Base-by-base conservation (phyloP, 1,139 yeast species). In the Candida anutae region DNA sequence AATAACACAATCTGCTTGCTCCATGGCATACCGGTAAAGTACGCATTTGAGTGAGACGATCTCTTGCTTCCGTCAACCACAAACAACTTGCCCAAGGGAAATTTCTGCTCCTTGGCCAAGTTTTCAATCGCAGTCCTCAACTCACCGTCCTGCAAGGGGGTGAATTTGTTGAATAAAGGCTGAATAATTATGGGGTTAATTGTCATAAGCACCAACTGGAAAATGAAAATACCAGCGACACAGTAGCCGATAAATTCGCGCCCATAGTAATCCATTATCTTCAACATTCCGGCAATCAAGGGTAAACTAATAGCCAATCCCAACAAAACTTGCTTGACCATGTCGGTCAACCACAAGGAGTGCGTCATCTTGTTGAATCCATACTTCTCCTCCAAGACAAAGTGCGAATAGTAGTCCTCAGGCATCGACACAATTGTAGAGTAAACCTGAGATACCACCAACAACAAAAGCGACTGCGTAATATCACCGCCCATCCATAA, bases 31-130 rank as follows among this genome's bases (percentile, higher is more conserved):
- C 98, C 98, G 41, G 83, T 76, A 51, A 90, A 90, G 55, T 84
- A 90, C 24, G 98, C 98, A 50, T 90, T 90, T 5, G 97, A 88
- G 56, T 90, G 98, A 10, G 94, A 76, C 1, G 95, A 84, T 59
- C 97, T 80, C 53, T 81, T 84, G 27, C 97, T 88, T 10, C 97
- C 97, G 52, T 90, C 98, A 50, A 88, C 75, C 28, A 88, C 95
- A 46, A 73, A 83, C 34, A 90, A 64, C 48, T 85, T 78, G 33
- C 78, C 72, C 50, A 87, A 72, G 39, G 98, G 98, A 74, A 90
- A 90, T 21, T 74, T 63, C 48, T 84, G 83, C 31, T 69, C 57
- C 10, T 62, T 50, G 16, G 98, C 96, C 38, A 90, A 70, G 15
- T 70, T 62, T 54, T 87, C 94, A 52, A 90, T 87, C 6, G 83